Evolutionary conservation across 108 stramenopile genomes (phyloP), one percentile per base, ranked within the genome.

Genomic region (Pseudonitzschia multiseries): DNA sequence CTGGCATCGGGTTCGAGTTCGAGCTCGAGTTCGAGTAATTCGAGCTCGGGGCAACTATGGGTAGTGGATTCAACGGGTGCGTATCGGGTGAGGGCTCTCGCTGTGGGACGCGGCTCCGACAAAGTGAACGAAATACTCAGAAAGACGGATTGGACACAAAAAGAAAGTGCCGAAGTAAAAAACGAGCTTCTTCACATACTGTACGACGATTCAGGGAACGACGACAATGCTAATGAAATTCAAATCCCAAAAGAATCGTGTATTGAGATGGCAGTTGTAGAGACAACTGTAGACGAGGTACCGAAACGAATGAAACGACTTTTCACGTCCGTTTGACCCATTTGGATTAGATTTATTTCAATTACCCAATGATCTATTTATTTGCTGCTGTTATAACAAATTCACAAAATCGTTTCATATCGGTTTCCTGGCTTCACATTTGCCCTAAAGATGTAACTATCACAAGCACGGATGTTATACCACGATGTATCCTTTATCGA

Each of bases 51-150:
- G n/a, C n/a, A n/a, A 60, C 65, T 91, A 13, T 84, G 79, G 78
- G 70, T 89, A 42, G 80, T 92, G 4, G 91, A 92, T 79, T 66
- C 82, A 8, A 89, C 86, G n/a, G 91, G 91, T 18, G 65, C 85
- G 0, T 80, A 92, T 78, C 80, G 73, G 3, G 82, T 89, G 13
- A 79, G 87, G 36, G 88, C 87, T 21, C 80, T 86, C 72, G 88
- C 88, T 22, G 65, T 92, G 42, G 91, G 91, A 28, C 51, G 51
- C 29, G 89, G 87, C 9, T 82, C 71, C 42, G 71, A 59, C 1
- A 29, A 41, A 57, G 57, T 84, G 32, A 73, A 76, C 46, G 44
- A 73, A 50, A 28, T 52, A 22, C 64, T 83, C 42, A 46, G 29
- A 21, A 70, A 68, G 36, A 36, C 13, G 33, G 59, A 26, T 71